Evolutionary conservation across 805 yeast species (phyloP), one percentile per base, ranked within the genome.

Genomic region (Cyberlindnera mississippiensis): DNA sequence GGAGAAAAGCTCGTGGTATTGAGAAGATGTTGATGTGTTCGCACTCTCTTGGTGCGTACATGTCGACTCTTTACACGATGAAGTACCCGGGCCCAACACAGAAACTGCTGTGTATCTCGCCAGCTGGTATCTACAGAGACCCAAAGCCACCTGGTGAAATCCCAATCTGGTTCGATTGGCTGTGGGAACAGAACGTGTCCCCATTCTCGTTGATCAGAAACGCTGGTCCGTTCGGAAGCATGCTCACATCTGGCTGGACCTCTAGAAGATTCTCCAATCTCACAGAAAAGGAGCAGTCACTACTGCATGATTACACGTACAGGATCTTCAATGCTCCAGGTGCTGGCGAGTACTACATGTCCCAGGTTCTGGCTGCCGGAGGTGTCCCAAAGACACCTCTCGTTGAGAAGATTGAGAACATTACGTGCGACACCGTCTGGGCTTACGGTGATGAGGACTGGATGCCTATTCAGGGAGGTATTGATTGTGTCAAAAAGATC

Each of bases 21-120:
- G 37, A 52, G 20, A 71, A 72, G 42, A 78, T 78, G 44, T 64
- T 82, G 38, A 73, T 78, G 33, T 76, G 80, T 61, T 95, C 96
- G 2, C 99, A 91, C 63, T 89, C 96, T 0, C 72, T 93, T 76
- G 99, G 99, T 4, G 96, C 95, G 0, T 91, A 90, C 57, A 54
- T 91, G 17, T 75, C 84, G 58, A 75, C 82, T 1, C 63, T 82
- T 4, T 85, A 87, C 52, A 83, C 86, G 4, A 68, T 80, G 40
- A 69, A 71, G 40, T 64, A 71, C 48, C 87, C 91, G 1, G 63
- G 68, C 2, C 74, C 78, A 34, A 82, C 90, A 47, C 67, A 71
- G 36, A 83, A 82, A 52, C 57, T 91, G 28, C 57, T 89, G n/a
- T 72, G 90, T 68, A 82, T 87, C 6, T 85, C 96, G 0, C 98